Evolutionary conservation across 2,329 filamentous ascomycete genomes (phyloP).

Genomic region (Camptophora hylomeconis): DNA sequence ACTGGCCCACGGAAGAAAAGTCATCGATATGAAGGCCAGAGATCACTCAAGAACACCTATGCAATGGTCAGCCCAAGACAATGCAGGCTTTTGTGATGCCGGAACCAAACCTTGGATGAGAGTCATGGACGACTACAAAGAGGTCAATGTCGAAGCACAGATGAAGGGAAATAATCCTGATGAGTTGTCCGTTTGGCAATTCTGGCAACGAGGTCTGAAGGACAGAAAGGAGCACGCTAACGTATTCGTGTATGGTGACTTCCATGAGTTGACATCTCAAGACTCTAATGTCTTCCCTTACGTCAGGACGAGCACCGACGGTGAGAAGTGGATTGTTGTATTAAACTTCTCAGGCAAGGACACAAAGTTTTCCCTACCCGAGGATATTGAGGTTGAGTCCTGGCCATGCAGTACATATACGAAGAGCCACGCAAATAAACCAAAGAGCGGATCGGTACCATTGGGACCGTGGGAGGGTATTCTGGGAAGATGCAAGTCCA

Average conservation of each 20-base stretch:
- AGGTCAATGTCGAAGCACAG: slow-evolving; percentile 48
- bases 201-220: slow-evolving; percentile 17
- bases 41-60: slow-evolving; percentile 22
- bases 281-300: slow-evolving; percentile 5
- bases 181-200: slow-evolving; percentile 16
- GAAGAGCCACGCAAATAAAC: slow-evolving; percentile 11
- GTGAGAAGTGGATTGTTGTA: slow-evolving; percentile 15
- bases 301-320: slow-evolving; percentile 7
- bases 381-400: slow-evolving; percentile 9
- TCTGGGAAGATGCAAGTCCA: slow-evolving; percentile 11
- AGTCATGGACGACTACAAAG: slow-evolving; percentile 40
- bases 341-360: slow-evolving; percentile 18
- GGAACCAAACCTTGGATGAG: slow-evolving; percentile 44
- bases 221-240: slow-evolving; percentile 15
- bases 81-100: slow-evolving; percentile 15
- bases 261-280: slow-evolving; percentile 10
- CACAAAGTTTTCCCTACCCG: slow-evolving; percentile 13
- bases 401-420: slow-evolving; percentile 15
- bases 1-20: slow-evolving; percentile 18
- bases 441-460: slow-evolving; percentile 7
- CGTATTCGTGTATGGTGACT: slow-evolving; percentile 18
- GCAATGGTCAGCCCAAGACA: slow-evolving; percentile 12
- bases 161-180: slow-evolving; percentile 19
- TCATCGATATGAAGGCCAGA: slow-evolving; percentile 20
- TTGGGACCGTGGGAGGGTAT: slow-evolving; percentile 17